phyloP scores from a whole-genome alignment of 345 rosid species.

The Brassica napus region Da-Ae NC_063445.1:49305001-49305500 shows the following conservation, averaged over 20 bases:
- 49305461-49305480: neutral
- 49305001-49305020: conserved; percentile 14
- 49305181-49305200: neutral
- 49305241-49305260: conserved; percentile 38
- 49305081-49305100: conserved; percentile 39
- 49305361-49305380: conserved; percentile 38
- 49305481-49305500: neutral
- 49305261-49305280: conserved; percentile 21
- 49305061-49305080: conserved; percentile 20
- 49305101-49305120: conserved; percentile 43
- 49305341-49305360: conserved; percentile 33
- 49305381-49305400: neutral
- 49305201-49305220: conserved; percentile 4
- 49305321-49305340: conserved; percentile 23
- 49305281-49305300: conserved; percentile 17
- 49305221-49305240: conserved; percentile 35
- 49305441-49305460: conserved; percentile 27
- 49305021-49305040: conserved; percentile 37
- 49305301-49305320: conserved; percentile 23
- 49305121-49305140: conserved; percentile 28
- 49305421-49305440: conserved; percentile 24
- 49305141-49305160: conserved; percentile 11
- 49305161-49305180: conserved; percentile 3
- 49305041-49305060: conserved; percentile 37
- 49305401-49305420: conserved; percentile 14